Evolutionary conservation across 129 eudicot genomes (phyloP).

Genomic region (Helianthus tuberosus): DNA sequence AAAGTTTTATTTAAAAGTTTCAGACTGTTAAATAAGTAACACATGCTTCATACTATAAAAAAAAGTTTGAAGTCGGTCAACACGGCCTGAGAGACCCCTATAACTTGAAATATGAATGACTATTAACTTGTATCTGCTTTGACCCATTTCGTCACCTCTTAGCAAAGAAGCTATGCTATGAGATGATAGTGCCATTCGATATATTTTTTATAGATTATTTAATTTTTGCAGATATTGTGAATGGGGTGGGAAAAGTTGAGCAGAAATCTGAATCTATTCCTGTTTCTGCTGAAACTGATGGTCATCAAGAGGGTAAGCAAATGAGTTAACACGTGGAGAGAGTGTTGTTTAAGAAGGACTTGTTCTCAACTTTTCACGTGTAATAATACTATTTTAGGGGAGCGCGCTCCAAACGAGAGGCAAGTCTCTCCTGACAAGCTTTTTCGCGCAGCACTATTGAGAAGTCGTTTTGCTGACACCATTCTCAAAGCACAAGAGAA

Average conservation of each 20-base stretch:
- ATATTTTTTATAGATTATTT: neutral
- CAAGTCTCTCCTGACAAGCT: slow-evolving; percentile 96
- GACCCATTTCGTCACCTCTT: slow-evolving; percentile 8
- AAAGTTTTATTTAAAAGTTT: neutral
- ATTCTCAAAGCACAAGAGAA: slow-evolving; percentile 93
- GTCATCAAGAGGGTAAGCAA: slow-evolving; percentile 79
- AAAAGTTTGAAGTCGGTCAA: neutral
- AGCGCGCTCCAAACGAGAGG: slow-evolving; percentile 79
- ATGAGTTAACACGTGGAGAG: slow-evolving; percentile 53
- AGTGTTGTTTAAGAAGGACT: slow-evolving; percentile 37
- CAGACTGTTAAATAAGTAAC: neutral
- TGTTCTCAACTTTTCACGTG: slow-evolving; percentile 12
- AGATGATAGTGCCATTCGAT: neutral
- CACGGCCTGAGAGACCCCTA: neutral
- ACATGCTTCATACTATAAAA: neutral
- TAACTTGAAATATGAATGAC: neutral
- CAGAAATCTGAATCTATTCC: slow-evolving; percentile 38
- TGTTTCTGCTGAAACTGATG: slow-evolving; percentile 40
- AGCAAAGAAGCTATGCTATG: neutral
- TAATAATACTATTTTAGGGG: slow-evolving; percentile 9
- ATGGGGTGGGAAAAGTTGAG: slow-evolving; percentile 48
- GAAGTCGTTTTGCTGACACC: slow-evolving; percentile 92
- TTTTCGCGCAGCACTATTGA: slow-evolving; percentile 88
- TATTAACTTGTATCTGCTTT: neutral
- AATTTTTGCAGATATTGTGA: slow-evolving; percentile 40